A percentile compares a stretch with the other conserved stretches of the same genome.
These are phyloP conservation scores for Calonectria pseudoreteaudii DNA, from an alignment of 2,329 filamentous ascomycete genomes.

Conservation along the genomic window DNA sequence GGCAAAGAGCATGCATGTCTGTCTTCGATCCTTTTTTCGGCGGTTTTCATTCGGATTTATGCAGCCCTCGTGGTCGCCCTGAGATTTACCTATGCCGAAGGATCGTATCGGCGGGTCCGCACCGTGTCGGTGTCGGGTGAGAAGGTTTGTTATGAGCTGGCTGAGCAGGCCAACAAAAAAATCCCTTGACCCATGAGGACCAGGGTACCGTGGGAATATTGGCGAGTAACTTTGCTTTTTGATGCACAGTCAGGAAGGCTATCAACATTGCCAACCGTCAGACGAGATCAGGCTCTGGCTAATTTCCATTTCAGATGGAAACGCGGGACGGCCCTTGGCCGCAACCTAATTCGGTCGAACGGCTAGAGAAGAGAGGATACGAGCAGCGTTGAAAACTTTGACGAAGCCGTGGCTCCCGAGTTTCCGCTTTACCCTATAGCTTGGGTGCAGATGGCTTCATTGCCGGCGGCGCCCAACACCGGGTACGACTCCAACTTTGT, in stretches of 20 bases:
- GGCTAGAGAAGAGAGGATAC: constrained; percentile 29
- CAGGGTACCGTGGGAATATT: constrained; percentile 27
- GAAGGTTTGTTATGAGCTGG: constrained; percentile 13
- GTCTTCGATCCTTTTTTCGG: constrained; percentile 12
- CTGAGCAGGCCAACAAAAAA: constrained; percentile 16
- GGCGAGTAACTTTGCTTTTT: constrained; percentile 33
- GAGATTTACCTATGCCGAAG: constrained; percentile 19
- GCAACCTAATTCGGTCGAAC: constrained; percentile 26
- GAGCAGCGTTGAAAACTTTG: constrained; percentile 32
- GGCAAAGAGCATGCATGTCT: constrained; percentile 27
- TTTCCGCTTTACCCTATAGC: neutral
- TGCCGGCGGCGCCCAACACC: neutral
- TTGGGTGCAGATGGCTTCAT: neutral
- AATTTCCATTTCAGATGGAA: constrained; percentile 25
- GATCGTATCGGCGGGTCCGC: constrained; percentile 29
- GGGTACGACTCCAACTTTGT: neutral
- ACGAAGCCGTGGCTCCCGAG: neutral
- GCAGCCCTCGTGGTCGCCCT: constrained; percentile 1
- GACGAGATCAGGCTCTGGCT: constrained; percentile 27
- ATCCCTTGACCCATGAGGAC: constrained; percentile 30
- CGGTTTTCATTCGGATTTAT: constrained; percentile 35
- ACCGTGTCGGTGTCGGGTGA: constrained; percentile 21
- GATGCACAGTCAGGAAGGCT: constrained; percentile 16
- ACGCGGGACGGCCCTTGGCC: constrained; percentile 31
- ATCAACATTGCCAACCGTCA: constrained; percentile 6